Conservation (phyloP, 2,329 filamentous ascomycete species). For the Colletotrichum eremochloae region DNA sequence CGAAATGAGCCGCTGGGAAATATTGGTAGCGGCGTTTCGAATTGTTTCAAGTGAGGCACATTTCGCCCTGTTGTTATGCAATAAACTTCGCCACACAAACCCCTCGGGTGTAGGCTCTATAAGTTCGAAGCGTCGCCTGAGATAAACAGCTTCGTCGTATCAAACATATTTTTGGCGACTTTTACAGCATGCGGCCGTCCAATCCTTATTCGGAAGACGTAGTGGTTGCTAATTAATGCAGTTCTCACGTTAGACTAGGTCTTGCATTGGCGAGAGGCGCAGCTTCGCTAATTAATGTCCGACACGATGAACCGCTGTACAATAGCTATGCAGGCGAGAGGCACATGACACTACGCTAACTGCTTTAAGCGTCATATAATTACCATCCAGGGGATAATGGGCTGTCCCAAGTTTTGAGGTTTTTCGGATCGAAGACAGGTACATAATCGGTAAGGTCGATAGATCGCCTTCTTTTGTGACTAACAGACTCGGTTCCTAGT, state of each 20-base stretch:
- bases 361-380: neutral
- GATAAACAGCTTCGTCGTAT: neutral
- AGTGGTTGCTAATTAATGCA: neutral
- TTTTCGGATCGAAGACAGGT: neutral
- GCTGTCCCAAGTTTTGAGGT: neutral
- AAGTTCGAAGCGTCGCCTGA: neutral
- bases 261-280: neutral
- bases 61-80: neutral
- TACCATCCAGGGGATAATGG: neutral
- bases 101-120: neutral
- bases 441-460: neutral
- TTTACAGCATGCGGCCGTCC: too few species aligned
- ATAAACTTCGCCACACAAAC: neutral
- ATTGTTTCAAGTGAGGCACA: conserved; percentile 53
- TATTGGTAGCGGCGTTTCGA: conserved; percentile 18
- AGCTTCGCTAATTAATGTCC: neutral
- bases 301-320: neutral
- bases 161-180: neutral
- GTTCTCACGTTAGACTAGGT: neutral
- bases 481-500: neutral
- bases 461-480: neutral
- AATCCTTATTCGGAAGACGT: neutral
- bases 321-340: neutral
- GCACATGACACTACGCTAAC: neutral
- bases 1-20: conserved; percentile 18